A percentile compares a stretch with the other conserved stretches of the same genome.
phyloP scores from a whole-genome alignment of 306 rosid species.

The Aeschynomene evenia region DNA sequence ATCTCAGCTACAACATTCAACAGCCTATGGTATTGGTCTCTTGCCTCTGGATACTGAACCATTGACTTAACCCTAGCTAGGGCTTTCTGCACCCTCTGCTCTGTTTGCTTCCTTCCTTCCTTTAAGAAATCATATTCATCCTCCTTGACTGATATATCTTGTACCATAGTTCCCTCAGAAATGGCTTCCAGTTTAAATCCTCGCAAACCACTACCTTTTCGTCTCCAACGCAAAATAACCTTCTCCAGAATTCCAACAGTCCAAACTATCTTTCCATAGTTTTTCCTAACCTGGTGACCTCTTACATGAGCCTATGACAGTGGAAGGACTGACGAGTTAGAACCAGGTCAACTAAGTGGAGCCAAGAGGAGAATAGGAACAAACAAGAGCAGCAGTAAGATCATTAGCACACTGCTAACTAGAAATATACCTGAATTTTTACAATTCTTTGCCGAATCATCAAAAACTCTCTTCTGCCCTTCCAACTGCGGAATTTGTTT shows the following conservation, averaged over 20 bases:
- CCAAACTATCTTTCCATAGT: slow-evolving; percentile 61
- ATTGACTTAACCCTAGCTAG: slow-evolving; percentile 89
- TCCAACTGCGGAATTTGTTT: slow-evolving; percentile 80
- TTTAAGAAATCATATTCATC: slow-evolving; percentile 71
- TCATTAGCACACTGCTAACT: not conserved
- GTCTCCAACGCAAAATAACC: slow-evolving; percentile 80
- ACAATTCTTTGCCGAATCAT: slow-evolving; percentile 65
- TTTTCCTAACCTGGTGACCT: slow-evolving; percentile 91
- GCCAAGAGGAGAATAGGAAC: not conserved
- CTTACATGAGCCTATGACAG: slow-evolving; percentile 76
- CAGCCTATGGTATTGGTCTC: slow-evolving; percentile 80
- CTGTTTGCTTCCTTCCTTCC: slow-evolving; percentile 83
- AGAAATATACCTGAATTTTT: slow-evolving; percentile 71
- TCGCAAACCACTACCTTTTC: slow-evolving; percentile 85
- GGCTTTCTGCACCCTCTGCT: slow-evolving; percentile 79
- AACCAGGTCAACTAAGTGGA: slow-evolving; percentile 16
- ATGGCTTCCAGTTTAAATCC: slow-evolving; percentile 69
- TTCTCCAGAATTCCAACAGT: slow-evolving; percentile 87
- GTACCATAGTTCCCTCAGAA: slow-evolving; percentile 40
- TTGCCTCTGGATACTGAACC: slow-evolving; percentile 89
- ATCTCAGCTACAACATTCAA: slow-evolving; percentile 64
- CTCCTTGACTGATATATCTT: slow-evolving; percentile 44
- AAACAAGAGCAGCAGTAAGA: slow-evolving; percentile 6
- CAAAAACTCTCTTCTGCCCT: slow-evolving; percentile 74
- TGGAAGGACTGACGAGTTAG: slow-evolving; percentile 22